Conservation (phyloP, 2,329 filamentous ascomycete species). For the Colletotrichum falcatum region DNA sequence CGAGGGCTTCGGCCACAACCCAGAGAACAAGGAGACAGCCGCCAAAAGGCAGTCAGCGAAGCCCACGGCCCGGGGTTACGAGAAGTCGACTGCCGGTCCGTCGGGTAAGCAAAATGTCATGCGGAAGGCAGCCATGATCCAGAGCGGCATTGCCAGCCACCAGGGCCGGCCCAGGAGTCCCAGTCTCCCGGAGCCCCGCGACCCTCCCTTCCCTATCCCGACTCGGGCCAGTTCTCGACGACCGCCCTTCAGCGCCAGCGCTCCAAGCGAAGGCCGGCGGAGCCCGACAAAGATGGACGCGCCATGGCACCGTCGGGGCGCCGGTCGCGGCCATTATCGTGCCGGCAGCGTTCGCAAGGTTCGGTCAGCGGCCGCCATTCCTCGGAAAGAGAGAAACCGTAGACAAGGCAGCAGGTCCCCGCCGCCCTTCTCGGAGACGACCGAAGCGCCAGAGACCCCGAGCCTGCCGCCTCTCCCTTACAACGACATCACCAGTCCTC, state of each 20-base stretch:
- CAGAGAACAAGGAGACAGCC: conserved; percentile 50
- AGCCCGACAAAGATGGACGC: conserved; percentile 77
- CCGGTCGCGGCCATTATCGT: conserved; percentile 62
- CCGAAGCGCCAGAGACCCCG: conserved; percentile 76
- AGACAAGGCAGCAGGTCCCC: conserved; percentile 70
- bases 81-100: conserved; percentile 54
- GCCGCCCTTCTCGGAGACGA: conserved; percentile 75
- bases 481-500: conserved; percentile 77
- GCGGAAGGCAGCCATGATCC: conserved; percentile 83
- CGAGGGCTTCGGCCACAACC: conserved; percentile 60
- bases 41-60: conserved; percentile 50
- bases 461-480: conserved; percentile 77
- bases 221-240: conserved; percentile 88
- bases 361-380: conserved; percentile 82
- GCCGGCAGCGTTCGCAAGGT: conserved; percentile 77
- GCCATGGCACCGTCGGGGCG: conserved; percentile 66
- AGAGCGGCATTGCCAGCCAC: conserved; percentile 80
- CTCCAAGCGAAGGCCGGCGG: conserved; percentile 76
- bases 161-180: conserved; percentile 73
- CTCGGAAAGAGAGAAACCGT: conserved; percentile 63
- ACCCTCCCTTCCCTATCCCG: conserved; percentile 93
- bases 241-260: conserved; percentile 73
- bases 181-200: conserved; percentile 68
- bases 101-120: conserved; percentile 70
- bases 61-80: conserved; percentile 49